Conservation (phyloP, 2,329 filamentous ascomycete species). For the Diaporthe velutina region DNA sequence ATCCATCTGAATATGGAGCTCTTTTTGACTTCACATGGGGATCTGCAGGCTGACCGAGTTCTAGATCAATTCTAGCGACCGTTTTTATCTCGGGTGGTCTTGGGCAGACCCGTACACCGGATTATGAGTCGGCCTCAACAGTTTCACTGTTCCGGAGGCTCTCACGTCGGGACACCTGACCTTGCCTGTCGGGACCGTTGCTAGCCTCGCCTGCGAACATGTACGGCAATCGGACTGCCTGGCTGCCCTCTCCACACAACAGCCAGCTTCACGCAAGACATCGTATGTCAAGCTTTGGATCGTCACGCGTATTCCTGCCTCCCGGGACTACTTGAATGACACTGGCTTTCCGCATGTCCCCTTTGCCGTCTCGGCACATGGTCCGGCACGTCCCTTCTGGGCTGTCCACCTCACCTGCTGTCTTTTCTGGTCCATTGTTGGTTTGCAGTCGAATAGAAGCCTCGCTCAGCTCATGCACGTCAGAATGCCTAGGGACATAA, state of each 20-base stretch:
- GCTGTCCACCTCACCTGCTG: background rate
- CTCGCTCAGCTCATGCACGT: background rate
- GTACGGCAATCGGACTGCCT: background rate
- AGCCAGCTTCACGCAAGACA: background rate
- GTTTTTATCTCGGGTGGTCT: background rate
- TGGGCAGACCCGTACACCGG: background rate
- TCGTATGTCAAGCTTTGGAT: background rate
- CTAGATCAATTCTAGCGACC: constrained; percentile 34
- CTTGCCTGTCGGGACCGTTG: background rate
- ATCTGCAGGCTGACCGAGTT: constrained; percentile 26
- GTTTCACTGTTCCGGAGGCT: background rate
- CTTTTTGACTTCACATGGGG: constrained; percentile 32
- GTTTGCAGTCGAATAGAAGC: background rate
- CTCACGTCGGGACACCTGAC: background rate
- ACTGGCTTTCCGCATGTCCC: background rate
- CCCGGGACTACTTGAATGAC: background rate
- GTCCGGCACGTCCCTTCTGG: background rate
- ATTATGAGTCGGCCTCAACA: background rate
- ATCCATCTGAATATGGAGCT: constrained; percentile 19
- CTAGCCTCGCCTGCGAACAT: background rate
- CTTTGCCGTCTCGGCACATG: background rate
- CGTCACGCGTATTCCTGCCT: background rate
- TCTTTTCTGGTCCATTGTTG: background rate
- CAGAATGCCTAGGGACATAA: background rate
- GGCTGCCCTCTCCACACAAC: background rate